phyloP scores from a whole-genome alignment of 805 yeast species.

The Candida broadrunensis region DNA sequence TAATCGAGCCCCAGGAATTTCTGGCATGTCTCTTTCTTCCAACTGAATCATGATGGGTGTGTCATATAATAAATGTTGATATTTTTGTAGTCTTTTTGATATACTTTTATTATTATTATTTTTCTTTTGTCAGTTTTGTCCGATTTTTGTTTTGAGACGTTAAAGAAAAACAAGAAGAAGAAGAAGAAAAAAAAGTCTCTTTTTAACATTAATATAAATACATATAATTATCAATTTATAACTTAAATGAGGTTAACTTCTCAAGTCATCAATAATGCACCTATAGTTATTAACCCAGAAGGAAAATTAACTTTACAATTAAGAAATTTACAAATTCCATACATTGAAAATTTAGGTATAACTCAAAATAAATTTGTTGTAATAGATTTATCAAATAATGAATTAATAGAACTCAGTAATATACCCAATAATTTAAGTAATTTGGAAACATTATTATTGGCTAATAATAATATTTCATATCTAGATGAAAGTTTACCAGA shows the following conservation, averaged over 20 bases:
- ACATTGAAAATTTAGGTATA: slow-evolving; percentile 33
- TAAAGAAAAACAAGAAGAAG: too few relatives aligned
- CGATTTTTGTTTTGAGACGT: too few relatives aligned
- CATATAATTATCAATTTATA: too few relatives aligned
- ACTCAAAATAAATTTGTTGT: slow-evolving; percentile 40
- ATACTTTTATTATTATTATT: too few relatives aligned
- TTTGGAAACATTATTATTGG: slow-evolving; percentile 53
- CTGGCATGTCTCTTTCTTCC: slow-evolving; percentile 62
- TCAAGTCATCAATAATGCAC: slow-evolving; percentile 26
- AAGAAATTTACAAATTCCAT: slow-evolving; percentile 29
- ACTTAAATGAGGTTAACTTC: slow-evolving; percentile 36
- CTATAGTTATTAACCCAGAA: slow-evolving; percentile 31
- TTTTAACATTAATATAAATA: too few relatives aligned
- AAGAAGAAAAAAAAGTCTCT: too few relatives aligned
- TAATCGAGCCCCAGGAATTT: slow-evolving; percentile 79
- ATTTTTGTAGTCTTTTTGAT: too few relatives aligned
- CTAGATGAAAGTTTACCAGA: slow-evolving; percentile 32
- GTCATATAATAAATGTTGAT: too few relatives aligned
- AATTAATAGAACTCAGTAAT: slow-evolving; percentile 51
- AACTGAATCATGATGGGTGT: slow-evolving; percentile 33
- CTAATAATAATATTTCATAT: slow-evolving; percentile 55
- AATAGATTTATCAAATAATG: slow-evolving; percentile 77
- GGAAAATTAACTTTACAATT: slow-evolving; percentile 33
- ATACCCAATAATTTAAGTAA: slow-evolving; percentile 35
- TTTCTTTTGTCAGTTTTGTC: too few relatives aligned